Conservation (phyloP, 1,139 yeast genomes). For the Debaryomyces robertsiae region DNA sequence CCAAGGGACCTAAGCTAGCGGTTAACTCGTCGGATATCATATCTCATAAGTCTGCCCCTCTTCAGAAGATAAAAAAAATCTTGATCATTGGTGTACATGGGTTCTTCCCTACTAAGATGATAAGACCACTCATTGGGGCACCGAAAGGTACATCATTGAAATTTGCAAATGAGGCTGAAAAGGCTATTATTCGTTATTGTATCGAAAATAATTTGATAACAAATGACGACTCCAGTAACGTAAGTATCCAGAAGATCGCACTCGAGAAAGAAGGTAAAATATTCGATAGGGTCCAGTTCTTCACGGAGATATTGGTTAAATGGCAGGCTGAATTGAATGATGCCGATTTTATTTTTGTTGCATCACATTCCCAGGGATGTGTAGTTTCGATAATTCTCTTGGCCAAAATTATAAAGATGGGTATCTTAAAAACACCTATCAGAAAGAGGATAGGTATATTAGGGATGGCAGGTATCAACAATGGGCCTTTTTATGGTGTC, state of each 20-base stretch:
- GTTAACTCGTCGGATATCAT: constrained; percentile 28
- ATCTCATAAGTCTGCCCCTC: constrained; percentile 33
- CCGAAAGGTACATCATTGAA: constrained; percentile 91
- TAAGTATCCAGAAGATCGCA: constrained; percentile 85
- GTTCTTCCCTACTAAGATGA: constrained; percentile 84
- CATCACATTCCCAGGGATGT: constrained; percentile 94
- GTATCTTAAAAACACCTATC: constrained; percentile 54
- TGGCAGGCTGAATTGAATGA: constrained; percentile 70
- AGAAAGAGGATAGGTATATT: constrained; percentile 67
- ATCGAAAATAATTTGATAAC: constrained; percentile 50
- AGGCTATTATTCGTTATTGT: constrained; percentile 74
- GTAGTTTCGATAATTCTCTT: constrained; percentile 84
- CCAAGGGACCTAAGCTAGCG: constrained; percentile 4
- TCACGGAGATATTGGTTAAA: constrained; percentile 68
- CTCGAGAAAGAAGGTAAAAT: constrained; percentile 92
- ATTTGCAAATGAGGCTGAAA: constrained; percentile 86
- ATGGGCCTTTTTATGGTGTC: constrained; percentile 90
- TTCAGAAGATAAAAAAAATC: constrained; percentile 49
- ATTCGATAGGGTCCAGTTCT: constrained; percentile 79
- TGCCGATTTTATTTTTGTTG: constrained; percentile 85
- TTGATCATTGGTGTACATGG: constrained; percentile 94
- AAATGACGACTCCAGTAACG: constrained; percentile 39
- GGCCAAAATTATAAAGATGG: constrained; percentile 70
- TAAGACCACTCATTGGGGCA: constrained; percentile 84
- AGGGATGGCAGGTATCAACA: constrained; percentile 94